Percentiles rank a stretch among this genome's conserved stretches.
These are phyloP conservation scores for Macroventuria anomochaeta DNA, from an alignment of 2,329 filamentous ascomycete genomes.

Conservation along the genomic window DNA sequence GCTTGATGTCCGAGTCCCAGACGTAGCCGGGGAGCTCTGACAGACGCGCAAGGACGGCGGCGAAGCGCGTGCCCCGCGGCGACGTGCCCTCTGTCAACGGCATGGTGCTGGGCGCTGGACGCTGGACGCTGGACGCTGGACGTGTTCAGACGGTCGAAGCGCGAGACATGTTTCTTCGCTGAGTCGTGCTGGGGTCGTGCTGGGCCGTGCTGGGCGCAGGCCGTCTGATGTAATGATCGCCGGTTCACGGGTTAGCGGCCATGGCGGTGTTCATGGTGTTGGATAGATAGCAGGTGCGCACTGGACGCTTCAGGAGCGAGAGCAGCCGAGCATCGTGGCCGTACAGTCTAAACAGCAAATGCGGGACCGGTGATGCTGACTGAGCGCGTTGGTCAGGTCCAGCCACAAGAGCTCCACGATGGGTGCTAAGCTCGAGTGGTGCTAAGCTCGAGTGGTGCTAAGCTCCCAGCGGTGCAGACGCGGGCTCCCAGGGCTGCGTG, in stretches of 20 bases:
- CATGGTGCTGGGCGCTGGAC: conserved; percentile 25
- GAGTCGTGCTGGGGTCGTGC: neutral
- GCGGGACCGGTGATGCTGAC: conserved; percentile 19
- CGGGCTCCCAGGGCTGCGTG: neutral
- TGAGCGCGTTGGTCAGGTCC: neutral
- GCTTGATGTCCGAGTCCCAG: conserved; percentile 51
- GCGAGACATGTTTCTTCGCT: conserved; percentile 9
- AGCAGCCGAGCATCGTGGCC: neutral
- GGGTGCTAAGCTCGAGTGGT: neutral
- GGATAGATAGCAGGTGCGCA: no score
- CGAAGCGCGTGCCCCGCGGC: conserved; percentile 32
- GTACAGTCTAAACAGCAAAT: neutral
- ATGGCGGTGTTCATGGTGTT: neutral
- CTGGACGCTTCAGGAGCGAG: neutral
- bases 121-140: conserved; percentile 1
- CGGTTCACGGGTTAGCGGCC: conserved; percentile 1
- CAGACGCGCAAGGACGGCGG: conserved; percentile 45
- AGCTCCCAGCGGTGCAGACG: no score
- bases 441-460: neutral
- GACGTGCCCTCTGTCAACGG: conserved; percentile 19
- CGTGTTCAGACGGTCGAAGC: neutral
- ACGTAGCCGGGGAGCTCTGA: conserved; percentile 49
- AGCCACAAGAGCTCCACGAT: conserved; percentile 1
- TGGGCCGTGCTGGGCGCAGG: conserved; percentile 2
- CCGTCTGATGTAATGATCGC: conserved; percentile 3